phyloP scores from a whole-genome alignment of 768 basidiomycete species.

The Solioccasus polychromus region DNA sequence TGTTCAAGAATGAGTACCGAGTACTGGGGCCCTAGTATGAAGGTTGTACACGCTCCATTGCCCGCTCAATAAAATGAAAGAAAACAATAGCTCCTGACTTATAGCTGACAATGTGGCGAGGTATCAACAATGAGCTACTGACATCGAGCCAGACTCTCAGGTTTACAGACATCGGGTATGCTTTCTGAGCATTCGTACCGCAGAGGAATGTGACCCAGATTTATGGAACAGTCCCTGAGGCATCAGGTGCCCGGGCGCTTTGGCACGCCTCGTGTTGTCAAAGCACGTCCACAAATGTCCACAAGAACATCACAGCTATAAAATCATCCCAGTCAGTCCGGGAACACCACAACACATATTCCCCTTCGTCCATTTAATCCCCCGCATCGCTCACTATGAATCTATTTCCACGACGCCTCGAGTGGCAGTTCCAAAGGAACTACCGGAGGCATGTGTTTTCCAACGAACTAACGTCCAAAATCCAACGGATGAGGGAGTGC shows the following conservation, averaged over 20 bases:
- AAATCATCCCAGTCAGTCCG: constrained; percentile 4
- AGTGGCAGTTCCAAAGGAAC: constrained; percentile 14
- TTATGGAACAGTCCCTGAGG: no score
- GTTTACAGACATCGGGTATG: neutral
- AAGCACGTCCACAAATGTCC: constrained; percentile 27
- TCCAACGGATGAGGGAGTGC: constrained; percentile 16
- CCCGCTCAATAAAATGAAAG: no score
- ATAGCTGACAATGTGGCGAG: neutral
- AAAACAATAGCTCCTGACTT: neutral
- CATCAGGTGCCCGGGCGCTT: constrained; percentile 9
- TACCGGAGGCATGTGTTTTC: constrained; percentile 5
- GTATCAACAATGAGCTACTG: neutral
- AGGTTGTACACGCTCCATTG: no score
- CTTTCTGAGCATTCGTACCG: neutral
- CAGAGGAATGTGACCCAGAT: neutral
- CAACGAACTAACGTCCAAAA: constrained; percentile 14
- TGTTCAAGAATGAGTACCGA: neutral
- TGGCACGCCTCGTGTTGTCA: constrained; percentile 27
- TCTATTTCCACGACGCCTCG: constrained; percentile 1
- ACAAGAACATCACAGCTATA: constrained; percentile 23
- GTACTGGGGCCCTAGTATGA: no score
- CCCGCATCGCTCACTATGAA: constrained; percentile 5
- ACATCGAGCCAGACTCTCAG: no score
- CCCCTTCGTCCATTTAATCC: neutral
- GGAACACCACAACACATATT: neutral